Evolutionary conservation across 73 alveolate species (phyloP).

Genomic region (Symbiodinium pilosum): DNA sequence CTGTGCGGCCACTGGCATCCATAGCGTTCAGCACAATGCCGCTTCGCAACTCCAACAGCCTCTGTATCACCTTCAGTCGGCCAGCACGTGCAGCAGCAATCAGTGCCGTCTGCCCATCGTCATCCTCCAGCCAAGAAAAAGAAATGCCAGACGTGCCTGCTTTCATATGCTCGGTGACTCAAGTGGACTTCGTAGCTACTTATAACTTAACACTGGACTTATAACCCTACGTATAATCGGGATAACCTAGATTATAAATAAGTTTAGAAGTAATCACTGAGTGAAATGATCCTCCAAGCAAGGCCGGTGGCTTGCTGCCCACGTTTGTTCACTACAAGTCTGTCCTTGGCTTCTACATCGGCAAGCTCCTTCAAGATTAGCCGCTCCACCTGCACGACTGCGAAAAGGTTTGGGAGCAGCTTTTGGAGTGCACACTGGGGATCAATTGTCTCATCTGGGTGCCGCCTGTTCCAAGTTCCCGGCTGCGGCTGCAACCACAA

Average conservation of each 20-base stretch:
- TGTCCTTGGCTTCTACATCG: background rate
- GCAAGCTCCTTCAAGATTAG: background rate
- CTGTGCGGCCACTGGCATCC: background rate
- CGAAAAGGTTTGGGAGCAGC: no score
- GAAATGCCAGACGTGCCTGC: background rate
- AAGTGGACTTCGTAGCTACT: no score
- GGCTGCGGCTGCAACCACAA: background rate
- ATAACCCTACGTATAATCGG: no score
- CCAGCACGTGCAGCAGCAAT: background rate
- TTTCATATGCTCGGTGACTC: no score
- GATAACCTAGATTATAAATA: no score
- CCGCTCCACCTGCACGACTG: constrained; percentile 8
- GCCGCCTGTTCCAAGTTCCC: constrained; percentile 2
- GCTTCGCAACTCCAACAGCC: background rate
- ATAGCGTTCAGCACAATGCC: background rate
- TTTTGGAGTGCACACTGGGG: no score
- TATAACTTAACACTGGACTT: no score
- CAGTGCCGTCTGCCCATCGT: background rate
- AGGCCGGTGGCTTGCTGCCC: no score
- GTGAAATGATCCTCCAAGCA: no score
- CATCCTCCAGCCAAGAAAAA: background rate
- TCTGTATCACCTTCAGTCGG: background rate
- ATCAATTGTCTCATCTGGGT: background rate
- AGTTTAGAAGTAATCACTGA: no score
- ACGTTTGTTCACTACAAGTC: background rate